Evolutionary conservation across 371 early-diverging fungal species (phyloP).

Genomic region (Mucor mucedo): DNA sequence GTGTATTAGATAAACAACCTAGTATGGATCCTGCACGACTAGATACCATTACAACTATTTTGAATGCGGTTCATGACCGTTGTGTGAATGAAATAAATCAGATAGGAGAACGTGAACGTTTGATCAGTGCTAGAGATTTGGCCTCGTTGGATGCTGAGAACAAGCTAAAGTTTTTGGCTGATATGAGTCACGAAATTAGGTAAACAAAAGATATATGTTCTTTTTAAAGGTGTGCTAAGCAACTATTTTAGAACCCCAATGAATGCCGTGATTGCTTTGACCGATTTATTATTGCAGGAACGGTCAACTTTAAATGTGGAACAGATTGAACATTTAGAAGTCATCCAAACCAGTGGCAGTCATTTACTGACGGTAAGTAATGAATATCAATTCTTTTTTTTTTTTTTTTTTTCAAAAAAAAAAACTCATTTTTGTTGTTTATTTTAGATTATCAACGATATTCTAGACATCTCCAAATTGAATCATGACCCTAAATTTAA

Average conservation of each 20-base stretch:
- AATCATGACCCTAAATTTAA: conserved; percentile 67
- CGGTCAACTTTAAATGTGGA: conserved; percentile 54
- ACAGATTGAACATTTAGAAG: conserved; percentile 61
- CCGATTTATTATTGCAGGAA: conserved; percentile 60
- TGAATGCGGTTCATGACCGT: conserved; percentile 43
- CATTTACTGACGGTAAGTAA: conserved; percentile 59
- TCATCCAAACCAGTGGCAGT: conserved; percentile 66
- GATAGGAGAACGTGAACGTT: conserved; percentile 43
- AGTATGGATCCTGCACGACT: neutral
- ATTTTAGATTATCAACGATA: conserved; percentile 62
- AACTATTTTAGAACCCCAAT: conserved; percentile 53
- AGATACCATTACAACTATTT: conserved; percentile 13
- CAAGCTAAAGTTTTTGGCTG: conserved; percentile 65
- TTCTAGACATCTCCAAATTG: conserved; percentile 63
- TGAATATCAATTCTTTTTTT: too few species aligned
- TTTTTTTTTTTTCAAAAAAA: neutral
- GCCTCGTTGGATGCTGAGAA: conserved; percentile 63
- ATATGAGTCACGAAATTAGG: conserved; percentile 62
- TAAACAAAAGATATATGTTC: conserved; percentile 4
- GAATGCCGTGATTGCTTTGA: conserved; percentile 67
- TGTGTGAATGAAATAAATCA: conserved; percentile 55
- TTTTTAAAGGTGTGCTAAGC: neutral
- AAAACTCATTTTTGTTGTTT: conserved; percentile 3
- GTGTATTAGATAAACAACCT: conserved; percentile 19
- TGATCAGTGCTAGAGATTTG: conserved; percentile 53